Percentiles rank a stretch among this genome's conserved stretches.
These are phyloP conservation scores for Drechslerella dactyloides DNA, from an alignment of 2,329 filamentous ascomycete genomes.

Conservation along the genomic window DNA sequence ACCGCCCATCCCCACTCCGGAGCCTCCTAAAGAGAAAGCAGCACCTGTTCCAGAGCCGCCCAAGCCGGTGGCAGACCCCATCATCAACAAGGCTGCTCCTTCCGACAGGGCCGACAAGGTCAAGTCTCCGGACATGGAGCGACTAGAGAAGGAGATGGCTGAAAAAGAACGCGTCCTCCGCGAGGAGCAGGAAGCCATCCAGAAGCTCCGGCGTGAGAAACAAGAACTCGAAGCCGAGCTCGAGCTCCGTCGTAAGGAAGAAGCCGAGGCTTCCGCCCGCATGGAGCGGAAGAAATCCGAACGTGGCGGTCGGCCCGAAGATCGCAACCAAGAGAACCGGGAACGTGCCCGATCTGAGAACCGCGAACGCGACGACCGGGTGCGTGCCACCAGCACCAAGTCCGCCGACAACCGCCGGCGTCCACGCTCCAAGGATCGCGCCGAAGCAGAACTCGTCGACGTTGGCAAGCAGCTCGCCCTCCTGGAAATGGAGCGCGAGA, in stretches of 20 bases:
- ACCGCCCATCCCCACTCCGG: conserved; percentile 11
- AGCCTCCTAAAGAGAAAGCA: conserved; percentile 14
- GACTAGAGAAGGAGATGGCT: conserved; percentile 36
- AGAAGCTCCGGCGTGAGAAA: conserved; percentile 38
- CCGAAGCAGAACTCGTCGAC: conserved; percentile 46
- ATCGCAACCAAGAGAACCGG: conserved; percentile 21
- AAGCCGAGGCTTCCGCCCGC: conserved; percentile 32
- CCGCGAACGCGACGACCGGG: conserved; percentile 36
- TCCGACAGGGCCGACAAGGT: conserved; percentile 33
- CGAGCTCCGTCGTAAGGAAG: conserved; percentile 30
- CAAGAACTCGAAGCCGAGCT: conserved; percentile 36
- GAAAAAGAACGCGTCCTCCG: conserved; percentile 28
- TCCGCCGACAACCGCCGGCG: conserved; percentile 42
- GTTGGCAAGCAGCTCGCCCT: conserved; percentile 48
- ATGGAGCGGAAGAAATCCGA: conserved; percentile 48
- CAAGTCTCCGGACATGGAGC: conserved; percentile 24
- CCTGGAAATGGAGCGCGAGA: conserved; percentile 46
- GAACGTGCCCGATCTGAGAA: conserved; percentile 35
- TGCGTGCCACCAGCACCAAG: conserved; percentile 38
- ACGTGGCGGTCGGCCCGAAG: conserved; percentile 36
- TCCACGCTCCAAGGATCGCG: conserved; percentile 43
- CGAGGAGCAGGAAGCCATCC: conserved; percentile 36
- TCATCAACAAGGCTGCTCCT: conserved; percentile 23
- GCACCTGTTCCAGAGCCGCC: conserved; percentile 26
- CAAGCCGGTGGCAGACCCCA: conserved; percentile 24